Evolutionary conservation across 495 filamentous ascomycete species (phyloP).

Genomic region (Penicillium diatomitis): DNA sequence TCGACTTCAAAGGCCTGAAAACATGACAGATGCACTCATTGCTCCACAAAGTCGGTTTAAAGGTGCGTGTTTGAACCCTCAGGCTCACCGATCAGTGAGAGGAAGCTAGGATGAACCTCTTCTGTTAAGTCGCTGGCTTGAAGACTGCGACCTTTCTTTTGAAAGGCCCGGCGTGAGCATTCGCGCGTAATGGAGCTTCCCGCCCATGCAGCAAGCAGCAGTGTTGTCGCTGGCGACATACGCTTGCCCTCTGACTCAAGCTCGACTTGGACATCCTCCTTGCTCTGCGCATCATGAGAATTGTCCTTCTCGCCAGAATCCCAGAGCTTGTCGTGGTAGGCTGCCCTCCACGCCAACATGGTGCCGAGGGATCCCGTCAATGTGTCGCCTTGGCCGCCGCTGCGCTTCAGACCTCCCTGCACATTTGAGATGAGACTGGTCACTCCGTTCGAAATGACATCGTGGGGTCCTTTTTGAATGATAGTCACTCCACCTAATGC

Average conservation of each 20-base stretch:
- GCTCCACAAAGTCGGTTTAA: slow-evolving; percentile 5
- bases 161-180: slow-evolving; percentile 81
- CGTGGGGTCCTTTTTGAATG: slow-evolving; percentile 78
- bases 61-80: slow-evolving; percentile 36
- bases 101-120: slow-evolving; percentile 75
- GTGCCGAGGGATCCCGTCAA: slow-evolving; percentile 85
- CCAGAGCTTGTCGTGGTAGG: slow-evolving; percentile 80
- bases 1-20: too few species aligned
- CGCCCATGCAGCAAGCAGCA: slow-evolving; percentile 75
- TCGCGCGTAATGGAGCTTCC: slow-evolving; percentile 84
- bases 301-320: slow-evolving; percentile 46
- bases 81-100: slow-evolving; percentile 59
- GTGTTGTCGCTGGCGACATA: slow-evolving; percentile 50
- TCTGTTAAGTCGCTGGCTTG: slow-evolving; percentile 94
- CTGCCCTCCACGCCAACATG: slow-evolving; percentile 75
- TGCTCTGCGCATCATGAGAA: slow-evolving; percentile 26
- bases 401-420: slow-evolving; percentile 76
- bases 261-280: slow-evolving; percentile 34
- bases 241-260: slow-evolving; percentile 34
- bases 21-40: neutral
- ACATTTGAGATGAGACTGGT: slow-evolving; percentile 64
- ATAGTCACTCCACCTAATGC: slow-evolving; percentile 84
- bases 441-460: slow-evolving; percentile 77
- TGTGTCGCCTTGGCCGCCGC: slow-evolving; percentile 93
- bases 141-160: slow-evolving; percentile 76